phyloP scores from a whole-genome alignment of 2,329 filamentous ascomycete species.

The Colletotrichum tofieldiae region DNA sequence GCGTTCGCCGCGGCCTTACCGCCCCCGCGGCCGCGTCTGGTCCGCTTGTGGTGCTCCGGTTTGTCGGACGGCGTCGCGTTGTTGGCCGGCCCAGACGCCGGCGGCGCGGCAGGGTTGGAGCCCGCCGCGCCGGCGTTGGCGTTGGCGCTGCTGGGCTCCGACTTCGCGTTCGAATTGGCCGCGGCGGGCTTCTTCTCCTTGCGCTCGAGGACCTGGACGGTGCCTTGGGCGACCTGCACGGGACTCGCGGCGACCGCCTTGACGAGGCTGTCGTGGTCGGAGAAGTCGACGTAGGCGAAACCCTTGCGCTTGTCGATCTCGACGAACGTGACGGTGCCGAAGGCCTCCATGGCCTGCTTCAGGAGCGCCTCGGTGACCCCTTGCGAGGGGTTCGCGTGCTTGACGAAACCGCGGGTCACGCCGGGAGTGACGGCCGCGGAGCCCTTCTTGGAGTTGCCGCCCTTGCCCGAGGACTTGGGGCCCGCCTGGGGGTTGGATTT shows the following conservation, averaged over 20 bases:
- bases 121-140: constrained; percentile 16
- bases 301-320: constrained; percentile 97
- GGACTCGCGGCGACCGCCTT: constrained; percentile 88
- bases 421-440: constrained; percentile 56
- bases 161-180: constrained; percentile 19
- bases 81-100: constrained; percentile 15
- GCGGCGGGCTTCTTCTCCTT: constrained; percentile 71
- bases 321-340: constrained; percentile 83
- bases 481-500: constrained; percentile 43
- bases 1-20: constrained; percentile 41
- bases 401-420: constrained; percentile 80
- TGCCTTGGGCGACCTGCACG: constrained; percentile 85
- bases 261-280: constrained; percentile 78
- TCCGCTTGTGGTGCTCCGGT: constrained; percentile 45
- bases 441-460: constrained; percentile 50
- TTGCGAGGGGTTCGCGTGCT: constrained; percentile 90
- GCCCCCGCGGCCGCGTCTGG: constrained; percentile 47
- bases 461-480: constrained; percentile 47
- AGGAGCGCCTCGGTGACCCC: constrained; percentile 89
- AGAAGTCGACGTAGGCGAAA: constrained; percentile 94
- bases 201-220: constrained; percentile 88
- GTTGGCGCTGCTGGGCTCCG: constrained; percentile 17
- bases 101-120: constrained; percentile 25
- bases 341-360: constrained; percentile 80
- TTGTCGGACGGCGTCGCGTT: constrained; percentile 41